A percentile compares a stretch with the other conserved stretches of the same genome.
Conservation (phyloP, 1,139 yeast species). For the Blastobotrys raffinosifermentans region DNA sequence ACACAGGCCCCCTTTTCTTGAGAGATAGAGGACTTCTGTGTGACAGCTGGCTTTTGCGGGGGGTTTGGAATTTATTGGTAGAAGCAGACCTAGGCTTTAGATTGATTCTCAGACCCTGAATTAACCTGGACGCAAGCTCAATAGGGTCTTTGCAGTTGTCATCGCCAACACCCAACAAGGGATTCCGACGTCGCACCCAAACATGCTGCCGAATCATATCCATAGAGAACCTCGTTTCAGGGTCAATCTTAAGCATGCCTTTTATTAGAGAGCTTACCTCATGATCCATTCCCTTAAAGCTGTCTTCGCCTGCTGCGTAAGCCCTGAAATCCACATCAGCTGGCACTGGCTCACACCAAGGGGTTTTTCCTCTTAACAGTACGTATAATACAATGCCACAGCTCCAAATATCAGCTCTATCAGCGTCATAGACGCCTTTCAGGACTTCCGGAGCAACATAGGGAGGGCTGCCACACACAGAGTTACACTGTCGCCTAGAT, state of each 20-base stretch:
- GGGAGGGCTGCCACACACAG: constrained; percentile 46
- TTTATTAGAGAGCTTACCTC: constrained; percentile 46
- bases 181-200: constrained; percentile 44
- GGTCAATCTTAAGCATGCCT: constrained; percentile 44
- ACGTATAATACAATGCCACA: constrained; percentile 58
- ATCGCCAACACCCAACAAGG: constrained; percentile 40
- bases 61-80: neutral
- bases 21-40: too few relatives aligned
- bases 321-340: constrained; percentile 44
- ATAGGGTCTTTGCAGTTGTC: constrained; percentile 44
- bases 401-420: constrained; percentile 54
- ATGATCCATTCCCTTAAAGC: constrained; percentile 37
- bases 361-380: constrained; percentile 53
- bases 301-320: constrained; percentile 40
- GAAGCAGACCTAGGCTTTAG: constrained; percentile 6
- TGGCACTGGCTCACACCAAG: constrained; percentile 57
- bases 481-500: constrained; percentile 46
- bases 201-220: constrained; percentile 42
- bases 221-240: constrained; percentile 39
- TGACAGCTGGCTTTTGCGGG: neutral
- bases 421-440: constrained; percentile 26
- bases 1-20: too few relatives aligned
- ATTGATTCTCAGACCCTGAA: constrained; percentile 34
- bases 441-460: constrained; percentile 68
- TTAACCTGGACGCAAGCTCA: constrained; percentile 45